phyloP scores from a whole-genome alignment of 306 rosid species.

The Calophaca sinica region DNA sequence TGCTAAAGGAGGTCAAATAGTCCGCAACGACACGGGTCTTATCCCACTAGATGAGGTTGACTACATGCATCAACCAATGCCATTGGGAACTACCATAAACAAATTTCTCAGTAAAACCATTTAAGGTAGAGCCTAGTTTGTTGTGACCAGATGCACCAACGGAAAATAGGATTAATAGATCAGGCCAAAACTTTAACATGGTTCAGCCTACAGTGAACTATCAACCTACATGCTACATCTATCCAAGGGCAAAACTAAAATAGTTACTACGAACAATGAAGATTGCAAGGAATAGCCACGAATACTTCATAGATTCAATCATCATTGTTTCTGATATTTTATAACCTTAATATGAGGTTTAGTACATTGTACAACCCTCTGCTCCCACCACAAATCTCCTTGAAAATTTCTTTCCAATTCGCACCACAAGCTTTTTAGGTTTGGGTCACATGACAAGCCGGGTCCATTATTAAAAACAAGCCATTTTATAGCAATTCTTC shows the following conservation, averaged over 20 bases:
- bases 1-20: background rate
- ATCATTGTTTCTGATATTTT: conserved; percentile 13
- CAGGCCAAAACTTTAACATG: background rate
- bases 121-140: conserved; percentile 3
- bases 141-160: conserved; percentile 20
- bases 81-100: conserved; percentile 1
- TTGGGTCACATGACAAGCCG: conserved; percentile 21
- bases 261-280: conserved; percentile 17
- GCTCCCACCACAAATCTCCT: conserved; percentile 33
- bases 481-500: conserved; percentile 12
- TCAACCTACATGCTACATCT: conserved; percentile 9
- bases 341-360: conserved; percentile 8
- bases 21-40: background rate
- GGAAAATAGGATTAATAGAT: conserved; percentile 2
- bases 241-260: conserved; percentile 21
- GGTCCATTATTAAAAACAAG: background rate
- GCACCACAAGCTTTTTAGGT: conserved; percentile 5
- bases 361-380: conserved; percentile 9
- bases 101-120: background rate
- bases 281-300: conserved; percentile 4
- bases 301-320: conserved; percentile 27
- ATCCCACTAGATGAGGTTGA: background rate
- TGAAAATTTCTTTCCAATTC: conserved; percentile 23
- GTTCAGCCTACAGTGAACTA: conserved; percentile 4
- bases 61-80: conserved; percentile 24